These are phyloP conservation scores for Tardiomyces digboiensis DNA, from an alignment of 1,139 yeast genomes.

Conservation along the genomic window DNA sequence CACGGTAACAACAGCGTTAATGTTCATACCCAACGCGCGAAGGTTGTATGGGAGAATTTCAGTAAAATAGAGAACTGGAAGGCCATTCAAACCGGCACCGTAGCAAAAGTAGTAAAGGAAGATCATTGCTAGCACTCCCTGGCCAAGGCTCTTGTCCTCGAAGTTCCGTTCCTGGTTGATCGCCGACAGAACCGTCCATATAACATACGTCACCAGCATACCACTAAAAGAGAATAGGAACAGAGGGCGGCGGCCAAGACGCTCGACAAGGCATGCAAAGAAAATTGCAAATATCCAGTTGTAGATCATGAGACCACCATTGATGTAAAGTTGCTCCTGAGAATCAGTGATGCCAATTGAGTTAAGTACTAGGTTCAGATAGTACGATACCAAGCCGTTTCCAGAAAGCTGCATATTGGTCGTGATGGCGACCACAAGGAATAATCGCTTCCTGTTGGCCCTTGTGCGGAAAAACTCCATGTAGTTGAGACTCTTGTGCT, in stretches of 20 bases:
- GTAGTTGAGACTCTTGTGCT: constrained; percentile 5
- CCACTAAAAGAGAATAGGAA: constrained; percentile 22
- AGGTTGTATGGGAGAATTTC: constrained; percentile 34
- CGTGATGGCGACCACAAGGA: constrained; percentile 16
- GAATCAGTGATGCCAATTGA: constrained; percentile 35
- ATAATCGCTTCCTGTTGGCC: not conserved
- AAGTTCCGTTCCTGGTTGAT: constrained; percentile 13
- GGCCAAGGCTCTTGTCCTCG: constrained; percentile 11
- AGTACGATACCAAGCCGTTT: constrained; percentile 36
- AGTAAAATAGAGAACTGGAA: constrained; percentile 27
- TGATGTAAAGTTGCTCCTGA: constrained; percentile 25
- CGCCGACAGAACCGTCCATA: constrained; percentile 20
- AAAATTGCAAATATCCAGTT: constrained; percentile 28
- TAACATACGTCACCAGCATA: constrained; percentile 13
- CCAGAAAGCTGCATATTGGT: constrained; percentile 29
- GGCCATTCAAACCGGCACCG: constrained; percentile 15
- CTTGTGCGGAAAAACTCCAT: not conserved
- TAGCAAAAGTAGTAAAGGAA: constrained; percentile 1
- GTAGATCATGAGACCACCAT: constrained; percentile 24
- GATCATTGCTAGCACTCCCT: constrained; percentile 17
- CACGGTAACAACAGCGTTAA: constrained; percentile 15
- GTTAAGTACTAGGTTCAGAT: constrained; percentile 33
- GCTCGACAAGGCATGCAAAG: constrained; percentile 23
- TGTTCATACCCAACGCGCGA: constrained; percentile 27
- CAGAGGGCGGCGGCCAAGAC: constrained; percentile 29